phyloP scores from a whole-genome alignment of 345 rosid species.

The Citrus inodora region DNA sequence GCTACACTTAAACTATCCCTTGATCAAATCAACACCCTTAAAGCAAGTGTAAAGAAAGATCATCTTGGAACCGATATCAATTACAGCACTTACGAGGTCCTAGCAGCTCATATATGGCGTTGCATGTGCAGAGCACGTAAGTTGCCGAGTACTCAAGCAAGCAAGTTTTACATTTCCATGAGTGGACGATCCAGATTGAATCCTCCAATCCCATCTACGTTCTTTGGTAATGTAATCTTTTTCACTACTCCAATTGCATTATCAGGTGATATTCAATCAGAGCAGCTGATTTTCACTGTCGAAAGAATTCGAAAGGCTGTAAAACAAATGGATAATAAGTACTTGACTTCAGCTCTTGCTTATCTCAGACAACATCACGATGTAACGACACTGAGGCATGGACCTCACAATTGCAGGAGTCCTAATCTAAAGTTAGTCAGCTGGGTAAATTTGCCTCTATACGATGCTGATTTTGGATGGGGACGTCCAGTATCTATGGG shows the following conservation, averaged over 20 bases:
- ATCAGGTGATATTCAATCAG: not conserved
- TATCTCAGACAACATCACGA: not conserved
- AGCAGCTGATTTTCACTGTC: not conserved
- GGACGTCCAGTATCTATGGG: not conserved
- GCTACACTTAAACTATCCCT: not conserved
- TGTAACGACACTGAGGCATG: not conserved
- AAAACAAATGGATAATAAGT: not conserved
- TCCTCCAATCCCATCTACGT: not conserved
- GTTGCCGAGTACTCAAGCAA: not conserved
- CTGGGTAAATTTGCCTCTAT: not conserved
- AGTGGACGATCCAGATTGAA: not conserved
- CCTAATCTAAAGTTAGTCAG: not conserved
- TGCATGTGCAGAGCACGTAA: not conserved
- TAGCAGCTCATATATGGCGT: not conserved
- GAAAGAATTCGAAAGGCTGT: not conserved
- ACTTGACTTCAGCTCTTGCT: not conserved
- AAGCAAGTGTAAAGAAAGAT: not conserved
- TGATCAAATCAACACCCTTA: not conserved
- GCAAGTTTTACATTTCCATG: not conserved
- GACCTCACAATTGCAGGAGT: not conserved
- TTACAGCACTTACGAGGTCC: not conserved
- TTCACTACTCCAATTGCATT: not conserved
- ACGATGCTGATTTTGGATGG: constrained; percentile 22
- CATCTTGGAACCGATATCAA: not conserved
- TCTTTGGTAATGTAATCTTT: not conserved